phyloP scores from a whole-genome alignment of 164 flowering plant species.

The Hamamelis virginiana region DNA sequence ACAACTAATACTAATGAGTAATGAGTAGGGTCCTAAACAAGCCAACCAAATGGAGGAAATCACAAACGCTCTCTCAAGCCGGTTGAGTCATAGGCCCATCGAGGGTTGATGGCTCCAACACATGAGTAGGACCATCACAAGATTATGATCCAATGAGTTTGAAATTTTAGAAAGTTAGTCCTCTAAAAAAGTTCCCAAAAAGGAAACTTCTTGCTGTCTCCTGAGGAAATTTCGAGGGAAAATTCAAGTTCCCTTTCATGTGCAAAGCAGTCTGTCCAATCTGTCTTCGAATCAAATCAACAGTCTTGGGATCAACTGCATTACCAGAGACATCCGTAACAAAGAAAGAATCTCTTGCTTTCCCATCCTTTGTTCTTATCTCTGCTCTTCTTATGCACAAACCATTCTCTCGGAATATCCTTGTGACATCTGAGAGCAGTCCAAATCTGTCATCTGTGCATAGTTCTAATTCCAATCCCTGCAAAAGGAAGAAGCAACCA shows the following conservation, averaged over 20 bases:
- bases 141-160: slow-evolving; percentile 56
- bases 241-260: slow-evolving; percentile 45
- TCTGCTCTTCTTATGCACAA: slow-evolving; percentile 72
- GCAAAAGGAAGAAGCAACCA: slow-evolving; percentile 13
- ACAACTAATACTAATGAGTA: too few relatives aligned
- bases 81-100: too few relatives aligned
- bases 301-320: slow-evolving; percentile 63
- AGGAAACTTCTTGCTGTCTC: slow-evolving; percentile 53
- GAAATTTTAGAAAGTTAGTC: slow-evolving; percentile 45
- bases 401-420: slow-evolving; percentile 84
- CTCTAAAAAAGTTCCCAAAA: slow-evolving; percentile 61
- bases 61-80: too few relatives aligned
- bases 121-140: slow-evolving; percentile 41
- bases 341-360: slow-evolving; percentile 70
- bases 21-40: too few relatives aligned
- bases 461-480: slow-evolving; percentile 82
- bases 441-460: slow-evolving; percentile 75
- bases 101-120: too few relatives aligned
- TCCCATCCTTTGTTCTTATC: slow-evolving; percentile 63
- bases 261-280: slow-evolving; percentile 55
- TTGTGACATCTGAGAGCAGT: slow-evolving; percentile 81
- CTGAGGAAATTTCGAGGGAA: slow-evolving; percentile 34
- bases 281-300: slow-evolving; percentile 62
- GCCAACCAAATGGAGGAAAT: too few relatives aligned
- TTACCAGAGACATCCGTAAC: slow-evolving; percentile 75